A percentile compares a stretch with the other conserved stretches of the same genome.
Conservation (phyloP, 1,284 basidiomycete genomes). For the Somion occarium region DNA sequence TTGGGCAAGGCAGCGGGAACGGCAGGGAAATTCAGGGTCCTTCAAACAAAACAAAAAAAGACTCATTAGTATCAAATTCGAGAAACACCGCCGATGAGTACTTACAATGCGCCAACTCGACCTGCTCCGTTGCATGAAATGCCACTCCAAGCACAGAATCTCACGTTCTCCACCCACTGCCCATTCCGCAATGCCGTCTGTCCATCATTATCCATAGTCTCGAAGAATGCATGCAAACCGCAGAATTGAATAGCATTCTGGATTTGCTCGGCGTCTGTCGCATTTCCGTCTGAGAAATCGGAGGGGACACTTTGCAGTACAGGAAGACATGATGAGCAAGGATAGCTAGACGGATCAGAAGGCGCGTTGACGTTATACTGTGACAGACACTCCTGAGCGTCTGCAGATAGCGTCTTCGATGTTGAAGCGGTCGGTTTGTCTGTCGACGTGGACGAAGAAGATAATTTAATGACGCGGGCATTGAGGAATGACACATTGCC, state of each 20-base stretch:
- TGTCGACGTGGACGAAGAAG: conserved; percentile 9
- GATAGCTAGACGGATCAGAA: conserved; percentile 37
- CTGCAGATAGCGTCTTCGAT: conserved; percentile 29
- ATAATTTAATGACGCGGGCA: conserved; percentile 27
- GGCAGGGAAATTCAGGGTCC: conserved; percentile 41
- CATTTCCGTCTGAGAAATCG: conserved; percentile 28
- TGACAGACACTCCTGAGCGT: conserved; percentile 40
- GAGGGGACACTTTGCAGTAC: conserved; percentile 35
- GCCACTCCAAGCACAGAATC: conserved; percentile 46
- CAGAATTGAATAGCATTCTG: conserved; percentile 44
- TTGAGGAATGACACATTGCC: conserved; percentile 38
- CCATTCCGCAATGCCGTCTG: conserved; percentile 35
- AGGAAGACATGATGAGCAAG: conserved; percentile 44
- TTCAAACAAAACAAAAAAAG: too few relatives aligned
- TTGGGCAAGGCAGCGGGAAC: conserved; percentile 41
- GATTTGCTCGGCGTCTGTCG: conserved; percentile 29
- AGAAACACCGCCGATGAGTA: too few relatives aligned
- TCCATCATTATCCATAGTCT: conserved; percentile 35
- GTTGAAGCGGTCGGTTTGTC: conserved; percentile 18
- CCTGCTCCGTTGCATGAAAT: conserved; percentile 40
- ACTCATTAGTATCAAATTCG: too few relatives aligned
- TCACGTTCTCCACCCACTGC: conserved; percentile 42
- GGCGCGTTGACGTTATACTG: conserved; percentile 46
- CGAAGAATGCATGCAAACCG: conserved; percentile 44
- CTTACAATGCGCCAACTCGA: conserved; percentile 40